phyloP scores from a whole-genome alignment of 2,329 filamentous ascomycete species.

The Ilyonectria robusta region DNA sequence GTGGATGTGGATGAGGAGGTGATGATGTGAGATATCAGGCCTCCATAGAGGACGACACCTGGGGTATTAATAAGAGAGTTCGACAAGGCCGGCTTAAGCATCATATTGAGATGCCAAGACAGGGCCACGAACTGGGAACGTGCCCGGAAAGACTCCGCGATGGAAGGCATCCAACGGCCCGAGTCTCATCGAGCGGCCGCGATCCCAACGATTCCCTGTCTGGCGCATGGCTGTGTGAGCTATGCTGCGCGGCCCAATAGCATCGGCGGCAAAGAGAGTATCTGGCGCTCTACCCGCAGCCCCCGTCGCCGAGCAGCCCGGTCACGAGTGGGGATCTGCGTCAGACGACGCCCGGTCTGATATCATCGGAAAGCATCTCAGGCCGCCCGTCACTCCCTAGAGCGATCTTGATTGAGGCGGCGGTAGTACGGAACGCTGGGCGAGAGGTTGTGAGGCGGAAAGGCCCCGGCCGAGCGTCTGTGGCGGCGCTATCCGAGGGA shows the following conservation, averaged over 20 bases:
- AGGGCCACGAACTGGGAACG: constrained; percentile 31
- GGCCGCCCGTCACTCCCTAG: constrained; percentile 25
- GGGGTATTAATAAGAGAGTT: constrained; percentile 45
- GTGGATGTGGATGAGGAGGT: background rate
- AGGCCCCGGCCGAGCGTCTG: constrained; percentile 45
- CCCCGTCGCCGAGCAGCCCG: constrained; percentile 37
- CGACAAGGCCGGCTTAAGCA: constrained; percentile 42
- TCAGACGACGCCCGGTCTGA: constrained; percentile 44
- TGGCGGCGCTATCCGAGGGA: constrained; percentile 55
- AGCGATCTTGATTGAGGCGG: constrained; percentile 33
- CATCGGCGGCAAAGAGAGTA: constrained; percentile 31
- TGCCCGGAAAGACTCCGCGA: constrained; percentile 48
- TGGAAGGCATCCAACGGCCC: constrained; percentile 45
- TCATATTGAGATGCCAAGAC: constrained; percentile 30
- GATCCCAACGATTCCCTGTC: constrained; percentile 27
- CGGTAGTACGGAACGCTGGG: constrained; percentile 44
- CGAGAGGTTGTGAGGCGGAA: constrained; percentile 47
- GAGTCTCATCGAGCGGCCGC: constrained; percentile 35
- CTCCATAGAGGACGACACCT: constrained; percentile 24
- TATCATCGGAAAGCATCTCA: constrained; percentile 43
- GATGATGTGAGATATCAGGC: constrained; percentile 12
- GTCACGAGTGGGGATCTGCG: constrained; percentile 45
- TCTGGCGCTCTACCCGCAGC: constrained; percentile 32
- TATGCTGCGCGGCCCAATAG: constrained; percentile 36
- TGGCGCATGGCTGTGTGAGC: constrained; percentile 18